These are phyloP conservation scores for Coemansia sp. DNA, from an alignment of 192 early-diverging fungal genomes.

Conservation along the genomic window DNA sequence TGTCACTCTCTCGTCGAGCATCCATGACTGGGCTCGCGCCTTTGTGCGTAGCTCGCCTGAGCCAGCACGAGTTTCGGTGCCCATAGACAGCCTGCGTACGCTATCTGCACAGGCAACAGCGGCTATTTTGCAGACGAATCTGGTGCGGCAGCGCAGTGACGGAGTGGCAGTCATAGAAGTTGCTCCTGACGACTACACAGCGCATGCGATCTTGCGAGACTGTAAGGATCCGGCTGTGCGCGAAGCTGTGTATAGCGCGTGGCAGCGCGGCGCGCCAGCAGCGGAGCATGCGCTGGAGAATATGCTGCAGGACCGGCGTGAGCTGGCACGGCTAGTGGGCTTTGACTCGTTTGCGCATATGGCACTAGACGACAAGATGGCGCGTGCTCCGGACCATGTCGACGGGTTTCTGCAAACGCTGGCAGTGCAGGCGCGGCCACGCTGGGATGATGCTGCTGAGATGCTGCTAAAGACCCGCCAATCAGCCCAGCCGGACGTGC, in stretches of 20 bases:
- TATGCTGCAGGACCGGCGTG: conserved; percentile 68
- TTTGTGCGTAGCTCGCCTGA: conserved; percentile 56
- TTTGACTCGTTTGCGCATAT: conserved; percentile 80
- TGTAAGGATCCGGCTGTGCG: conserved; percentile 66
- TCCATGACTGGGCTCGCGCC: conserved; percentile 72
- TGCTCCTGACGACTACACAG: conserved; percentile 28
- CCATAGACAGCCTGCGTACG: conserved; percentile 59
- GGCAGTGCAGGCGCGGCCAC: conserved; percentile 58
- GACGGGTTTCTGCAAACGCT: conserved; percentile 78
- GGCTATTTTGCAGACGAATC: conserved; percentile 38
- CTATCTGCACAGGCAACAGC: conserved; percentile 58
- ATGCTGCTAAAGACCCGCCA: conserved; percentile 43
- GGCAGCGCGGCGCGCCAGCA: conserved; percentile 64
- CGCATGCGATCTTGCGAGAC: conserved; percentile 47
- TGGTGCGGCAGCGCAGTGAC: conserved; percentile 26
- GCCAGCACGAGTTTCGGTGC: conserved; percentile 9
- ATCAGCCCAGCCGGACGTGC: too few relatives aligned
- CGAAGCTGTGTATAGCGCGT: conserved; percentile 67
- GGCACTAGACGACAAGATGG: conserved; percentile 92
- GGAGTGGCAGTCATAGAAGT: conserved; percentile 29
- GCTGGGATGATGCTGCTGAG: conserved; percentile 53
- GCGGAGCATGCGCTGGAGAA: conserved; percentile 71
- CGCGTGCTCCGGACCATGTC: conserved; percentile 77
- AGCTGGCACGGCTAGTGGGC: conserved; percentile 74
- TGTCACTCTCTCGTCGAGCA: conserved; percentile 79